Conservation (phyloP, 2,329 filamentous ascomycete genomes). For the Lasiodiplodia sp. region DNA sequence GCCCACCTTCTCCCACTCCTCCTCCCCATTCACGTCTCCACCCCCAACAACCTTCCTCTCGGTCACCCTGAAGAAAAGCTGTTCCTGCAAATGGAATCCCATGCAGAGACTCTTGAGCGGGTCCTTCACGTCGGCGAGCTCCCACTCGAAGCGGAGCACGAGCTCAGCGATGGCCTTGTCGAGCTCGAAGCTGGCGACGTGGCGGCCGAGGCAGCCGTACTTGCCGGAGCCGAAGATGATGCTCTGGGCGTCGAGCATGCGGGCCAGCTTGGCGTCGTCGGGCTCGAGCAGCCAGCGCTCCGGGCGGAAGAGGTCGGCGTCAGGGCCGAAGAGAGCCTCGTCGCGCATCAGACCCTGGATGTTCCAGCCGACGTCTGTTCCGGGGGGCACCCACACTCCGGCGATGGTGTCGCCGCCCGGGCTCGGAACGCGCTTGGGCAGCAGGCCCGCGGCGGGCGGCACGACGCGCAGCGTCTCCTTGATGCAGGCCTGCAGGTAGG, state of each 20-base stretch:
- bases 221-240: slow-evolving; percentile 48
- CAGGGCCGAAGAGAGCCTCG: slow-evolving; percentile 45
- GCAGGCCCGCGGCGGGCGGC: slow-evolving; percentile 46
- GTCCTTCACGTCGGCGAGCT: slow-evolving; percentile 18
- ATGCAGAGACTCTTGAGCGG: slow-evolving; percentile 42
- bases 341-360: slow-evolving; percentile 48
- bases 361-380: slow-evolving; percentile 50
- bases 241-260: slow-evolving; percentile 44
- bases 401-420: slow-evolving; percentile 40
- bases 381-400: slow-evolving; percentile 45
- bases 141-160: slow-evolving; percentile 19
- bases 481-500: slow-evolving; percentile 56
- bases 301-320: slow-evolving; percentile 47
- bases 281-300: slow-evolving; percentile 46
- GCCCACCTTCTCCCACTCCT: slow-evolving; percentile 23
- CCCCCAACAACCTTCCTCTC: slow-evolving; percentile 8
- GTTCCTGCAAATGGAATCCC: slow-evolving; percentile 32
- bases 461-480: slow-evolving; percentile 57
- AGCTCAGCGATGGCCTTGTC: slow-evolving; percentile 52
- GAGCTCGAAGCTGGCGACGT: slow-evolving; percentile 47
- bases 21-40: neutral
- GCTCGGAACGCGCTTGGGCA: slow-evolving; percentile 40
- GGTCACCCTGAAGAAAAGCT: slow-evolving; percentile 32
- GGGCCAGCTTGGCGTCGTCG: slow-evolving; percentile 30
- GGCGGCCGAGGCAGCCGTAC: slow-evolving; percentile 44